Conservation (phyloP, 805 yeast genomes). For the Groenewaldozyma tartarivorans region DNA sequence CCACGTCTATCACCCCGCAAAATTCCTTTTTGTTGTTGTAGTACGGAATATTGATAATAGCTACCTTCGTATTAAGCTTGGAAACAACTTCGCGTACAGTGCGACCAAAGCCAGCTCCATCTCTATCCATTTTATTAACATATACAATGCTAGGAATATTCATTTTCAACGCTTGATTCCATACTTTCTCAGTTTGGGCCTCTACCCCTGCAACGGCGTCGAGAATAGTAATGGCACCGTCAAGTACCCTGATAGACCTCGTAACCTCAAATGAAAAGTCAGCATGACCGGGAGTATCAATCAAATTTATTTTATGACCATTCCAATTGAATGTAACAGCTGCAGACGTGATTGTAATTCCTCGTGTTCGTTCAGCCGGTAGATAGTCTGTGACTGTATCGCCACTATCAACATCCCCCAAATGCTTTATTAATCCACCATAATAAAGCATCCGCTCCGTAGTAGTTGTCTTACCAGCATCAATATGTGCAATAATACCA, state of each 20-base stretch:
- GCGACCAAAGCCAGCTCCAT: slow-evolving; percentile 89
- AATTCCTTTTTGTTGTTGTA: slow-evolving; percentile 44
- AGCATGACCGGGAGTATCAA: slow-evolving; percentile 98
- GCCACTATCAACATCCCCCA: slow-evolving; percentile 92
- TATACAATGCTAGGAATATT: slow-evolving; percentile 69
- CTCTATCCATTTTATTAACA: slow-evolving; percentile 92
- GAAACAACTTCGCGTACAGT: slow-evolving; percentile 77
- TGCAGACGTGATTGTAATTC: slow-evolving; percentile 94
- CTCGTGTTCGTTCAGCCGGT: slow-evolving; percentile 81
- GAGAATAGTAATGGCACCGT: slow-evolving; percentile 85
- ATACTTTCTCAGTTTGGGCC: slow-evolving; percentile 95
- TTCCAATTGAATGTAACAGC: slow-evolving; percentile 90
- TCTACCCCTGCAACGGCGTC: slow-evolving; percentile 98
- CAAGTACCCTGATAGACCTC: slow-evolving; percentile 79
- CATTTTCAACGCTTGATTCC: slow-evolving; percentile 71
- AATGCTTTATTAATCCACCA: slow-evolving; percentile 65
- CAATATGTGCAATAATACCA: slow-evolving; percentile 97
- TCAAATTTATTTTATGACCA: slow-evolving; percentile 64
- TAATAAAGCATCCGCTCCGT: slow-evolving; percentile 93
- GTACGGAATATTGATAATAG: slow-evolving; percentile 68
- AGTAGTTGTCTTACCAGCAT: slow-evolving; percentile 97
- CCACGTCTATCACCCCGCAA: slow-evolving; percentile 66
- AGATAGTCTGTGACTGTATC: slow-evolving; percentile 92
- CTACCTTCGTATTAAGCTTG: slow-evolving; percentile 65
- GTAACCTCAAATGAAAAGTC: slow-evolving; percentile 94